phyloP scores from a whole-genome alignment of 441 rosid species.

The Bocquillonia castaneifolia region DNA sequence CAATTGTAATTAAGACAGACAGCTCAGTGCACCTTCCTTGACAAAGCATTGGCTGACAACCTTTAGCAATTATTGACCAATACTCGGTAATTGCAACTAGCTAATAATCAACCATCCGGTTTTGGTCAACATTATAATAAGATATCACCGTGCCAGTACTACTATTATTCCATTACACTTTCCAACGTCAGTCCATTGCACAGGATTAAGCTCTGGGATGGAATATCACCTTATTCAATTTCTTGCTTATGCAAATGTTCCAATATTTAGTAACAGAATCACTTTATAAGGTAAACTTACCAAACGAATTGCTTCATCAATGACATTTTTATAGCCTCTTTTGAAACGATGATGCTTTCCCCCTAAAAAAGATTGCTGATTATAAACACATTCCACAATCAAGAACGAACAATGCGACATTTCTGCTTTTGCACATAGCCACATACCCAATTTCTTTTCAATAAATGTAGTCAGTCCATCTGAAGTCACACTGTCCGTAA shows the following conservation, averaged over 20 bases:
- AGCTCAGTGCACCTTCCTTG: background rate
- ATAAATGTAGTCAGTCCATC: conserved; percentile 84
- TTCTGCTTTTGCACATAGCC: conserved; percentile 42
- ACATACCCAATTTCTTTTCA: conserved; percentile 80
- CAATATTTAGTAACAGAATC: background rate
- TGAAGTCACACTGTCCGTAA: conserved; percentile 96
- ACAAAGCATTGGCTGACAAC: background rate
- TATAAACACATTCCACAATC: conserved; percentile 12
- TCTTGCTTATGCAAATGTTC: background rate
- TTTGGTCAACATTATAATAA: background rate
- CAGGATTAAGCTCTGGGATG: background rate
- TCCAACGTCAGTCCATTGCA: background rate
- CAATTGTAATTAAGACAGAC: background rate
- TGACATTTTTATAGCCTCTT: conserved; percentile 95
- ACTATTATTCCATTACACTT: background rate
- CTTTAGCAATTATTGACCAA: background rate
- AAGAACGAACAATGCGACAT: conserved; percentile 11
- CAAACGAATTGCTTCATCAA: conserved; percentile 92
- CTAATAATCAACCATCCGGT: background rate
- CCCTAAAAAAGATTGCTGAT: conserved; percentile 40
- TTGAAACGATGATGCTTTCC: conserved; percentile 97
- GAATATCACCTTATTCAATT: background rate
- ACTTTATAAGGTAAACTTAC: conserved; percentile 36
- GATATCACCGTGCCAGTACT: background rate
- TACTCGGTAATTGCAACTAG: background rate